These are phyloP conservation scores for Candida maesae DNA, from an alignment of 805 yeast genomes.

Conservation along the genomic window DNA sequence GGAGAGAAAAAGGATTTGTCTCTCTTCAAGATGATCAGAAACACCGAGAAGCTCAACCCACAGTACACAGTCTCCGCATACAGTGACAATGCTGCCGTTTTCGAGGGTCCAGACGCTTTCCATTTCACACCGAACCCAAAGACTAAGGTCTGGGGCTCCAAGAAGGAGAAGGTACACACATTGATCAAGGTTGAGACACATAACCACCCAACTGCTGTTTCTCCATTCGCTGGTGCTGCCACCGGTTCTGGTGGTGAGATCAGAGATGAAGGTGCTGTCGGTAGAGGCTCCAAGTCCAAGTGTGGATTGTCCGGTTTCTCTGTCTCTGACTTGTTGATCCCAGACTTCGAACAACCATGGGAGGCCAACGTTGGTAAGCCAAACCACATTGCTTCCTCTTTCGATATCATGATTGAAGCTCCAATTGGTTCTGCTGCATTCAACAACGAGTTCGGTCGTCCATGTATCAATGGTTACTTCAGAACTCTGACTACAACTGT, in stretches of 20 bases:
- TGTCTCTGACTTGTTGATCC: conserved; percentile 87
- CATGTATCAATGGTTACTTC: conserved; percentile 94
- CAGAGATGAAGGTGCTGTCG: conserved; percentile 99
- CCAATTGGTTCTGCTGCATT: conserved; percentile 98
- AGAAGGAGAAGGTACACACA: conserved; percentile 78
- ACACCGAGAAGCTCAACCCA: conserved; percentile 80
- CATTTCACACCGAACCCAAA: conserved; percentile 73
- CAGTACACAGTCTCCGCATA: conserved; percentile 88
- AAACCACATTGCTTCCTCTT: conserved; percentile 83
- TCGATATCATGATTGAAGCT: conserved; percentile 95
- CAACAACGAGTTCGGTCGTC: conserved; percentile 98
- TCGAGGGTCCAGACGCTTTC: conserved; percentile 77
- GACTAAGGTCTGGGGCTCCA: conserved; percentile 69
- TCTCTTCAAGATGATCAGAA: conserved; percentile 91
- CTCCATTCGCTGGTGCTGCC: conserved; percentile 99
- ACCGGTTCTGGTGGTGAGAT: conserved; percentile 99
- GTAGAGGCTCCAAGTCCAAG: conserved; percentile 95
- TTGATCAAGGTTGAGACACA: conserved; percentile 97
- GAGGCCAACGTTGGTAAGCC: conserved; percentile 88
- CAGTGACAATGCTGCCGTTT: conserved; percentile 96
- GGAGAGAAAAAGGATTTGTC: conserved; percentile 68
- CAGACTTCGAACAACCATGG: conserved; percentile 90
- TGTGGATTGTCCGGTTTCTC: conserved; percentile 95
- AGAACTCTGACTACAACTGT: conserved; percentile 88
- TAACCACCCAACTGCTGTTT: conserved; percentile 98